Base-by-base conservation (phyloP, 169 alveolate genomes). In the Cryptosporidium tyzzeri region DNA sequence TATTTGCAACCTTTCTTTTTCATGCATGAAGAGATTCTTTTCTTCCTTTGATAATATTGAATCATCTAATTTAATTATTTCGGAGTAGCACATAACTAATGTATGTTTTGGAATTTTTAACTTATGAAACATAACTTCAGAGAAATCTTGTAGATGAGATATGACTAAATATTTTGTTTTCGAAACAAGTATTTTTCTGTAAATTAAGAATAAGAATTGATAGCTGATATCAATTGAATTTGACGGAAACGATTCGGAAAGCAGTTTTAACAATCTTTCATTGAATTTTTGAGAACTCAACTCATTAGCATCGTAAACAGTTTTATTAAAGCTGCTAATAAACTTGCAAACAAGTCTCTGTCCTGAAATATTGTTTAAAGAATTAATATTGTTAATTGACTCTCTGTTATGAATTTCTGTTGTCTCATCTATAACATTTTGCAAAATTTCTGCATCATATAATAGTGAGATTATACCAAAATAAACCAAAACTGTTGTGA, bases 201-300 rank as follows among this genome's bases (percentile, higher is more conserved):
- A 48, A 39, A 80, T 65, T 8, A 80, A 37, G 31, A 31, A 21
- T 26, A 62, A 29, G 44, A 80, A 80, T 44, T 80, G 80, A 7
- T 61, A 39, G 62, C 89, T 80, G 14, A 80, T 41, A 29, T 62
- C 29, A 4, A 14, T 31, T 26, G 89, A 65, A 80, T 80, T 41
- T 14, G 21, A 14, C 23, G 80, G 35, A 62, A 61, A 80, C 9
- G 59, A 33, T 29, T 80, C 51, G 23, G 75, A 62, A 26, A 61
- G 53, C 14, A 62, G 12, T 9, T 21, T 26, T 26, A 48, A 41
- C 44, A 80, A 44, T 16, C 39, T 29, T 26, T 41, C 68, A 59
- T 70, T 3, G 26, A 80, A 62, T 1, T 3, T 16, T 45, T 65
- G 71, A 31, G 50, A 65, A 10, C 29, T 31, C 2, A 16, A n/a